A percentile compares a stretch with the other conserved stretches of the same genome.
Conservation (phyloP, 1,139 yeast species). For the Nakaseomyces bracarensis region DNA sequence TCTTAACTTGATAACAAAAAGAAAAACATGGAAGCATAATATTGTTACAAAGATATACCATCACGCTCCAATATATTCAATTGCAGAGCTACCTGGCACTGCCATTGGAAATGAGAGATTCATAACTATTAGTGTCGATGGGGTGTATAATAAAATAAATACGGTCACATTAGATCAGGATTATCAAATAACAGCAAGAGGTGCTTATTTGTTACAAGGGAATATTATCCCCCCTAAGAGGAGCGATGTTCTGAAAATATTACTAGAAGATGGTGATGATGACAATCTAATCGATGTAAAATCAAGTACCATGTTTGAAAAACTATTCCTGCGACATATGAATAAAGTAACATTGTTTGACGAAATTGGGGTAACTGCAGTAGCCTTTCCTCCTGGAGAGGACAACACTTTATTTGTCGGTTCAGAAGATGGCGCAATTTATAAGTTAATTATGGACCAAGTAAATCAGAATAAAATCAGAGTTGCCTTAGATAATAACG, state of each 20-base stretch:
- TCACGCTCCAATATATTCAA: conserved; percentile 15
- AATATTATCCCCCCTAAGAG: conserved; percentile 17
- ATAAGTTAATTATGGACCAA: conserved; percentile 15
- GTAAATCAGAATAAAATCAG: conserved; percentile 8
- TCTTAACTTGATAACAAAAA: conserved; percentile 9
- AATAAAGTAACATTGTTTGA: conserved; percentile 16
- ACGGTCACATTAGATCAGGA: conserved; percentile 16
- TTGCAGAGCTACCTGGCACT: conserved; percentile 11
- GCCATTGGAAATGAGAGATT: conserved; percentile 13
- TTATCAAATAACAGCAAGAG: conserved; percentile 12
- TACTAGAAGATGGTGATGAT: conserved; percentile 3
- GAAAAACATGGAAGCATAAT: conserved; percentile 16
- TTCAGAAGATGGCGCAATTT: conserved; percentile 27
- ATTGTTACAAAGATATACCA: conserved; percentile 18
- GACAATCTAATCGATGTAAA: not conserved
- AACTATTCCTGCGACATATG: conserved; percentile 11
- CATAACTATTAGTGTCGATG: conserved; percentile 19
- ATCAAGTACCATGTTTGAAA: not conserved
- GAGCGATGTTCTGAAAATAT: conserved; percentile 11
- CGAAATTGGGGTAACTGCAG: conserved; percentile 18
- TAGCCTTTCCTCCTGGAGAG: conserved; percentile 19
- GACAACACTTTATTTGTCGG: conserved; percentile 20
- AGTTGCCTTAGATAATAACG: conserved; percentile 17
- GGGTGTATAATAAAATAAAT: conserved; percentile 17
- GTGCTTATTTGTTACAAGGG: conserved; percentile 8